Conservation (phyloP, 2,329 filamentous ascomycete species). For the Hymenoscyphus linearis region DNA sequence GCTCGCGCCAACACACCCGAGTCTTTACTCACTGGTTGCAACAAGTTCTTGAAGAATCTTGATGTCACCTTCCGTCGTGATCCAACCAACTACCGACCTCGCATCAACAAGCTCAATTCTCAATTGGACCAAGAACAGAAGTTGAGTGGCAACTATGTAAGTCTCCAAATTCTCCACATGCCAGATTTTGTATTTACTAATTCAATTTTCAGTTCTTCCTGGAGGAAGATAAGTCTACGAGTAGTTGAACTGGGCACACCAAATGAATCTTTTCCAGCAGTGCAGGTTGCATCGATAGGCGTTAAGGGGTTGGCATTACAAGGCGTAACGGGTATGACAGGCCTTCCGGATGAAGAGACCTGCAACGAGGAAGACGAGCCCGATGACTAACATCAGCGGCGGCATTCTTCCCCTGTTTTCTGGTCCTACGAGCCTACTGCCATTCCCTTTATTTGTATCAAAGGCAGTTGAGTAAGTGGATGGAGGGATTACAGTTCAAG, state of each 20-base stretch:
- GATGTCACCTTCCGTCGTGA: constrained; percentile 99
- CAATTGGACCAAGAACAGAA: constrained; percentile 99
- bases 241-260: constrained; percentile 57
- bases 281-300: constrained; percentile 30
- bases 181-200: constrained; percentile 11
- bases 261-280: constrained; percentile 35
- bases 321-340: constrained; percentile 27
- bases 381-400: constrained; percentile 54
- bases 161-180: constrained; percentile 32
- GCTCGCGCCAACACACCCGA: constrained; percentile 86
- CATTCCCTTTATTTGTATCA: constrained; percentile 18
- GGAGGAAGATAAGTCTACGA: constrained; percentile 61
- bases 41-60: constrained; percentile 91
- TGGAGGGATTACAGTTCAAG: constrained; percentile 38
- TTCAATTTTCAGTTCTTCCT: constrained; percentile 73
- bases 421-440: constrained; percentile 32
- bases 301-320: constrained; percentile 29
- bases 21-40: constrained; percentile 87
- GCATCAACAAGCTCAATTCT: constrained; percentile 96
- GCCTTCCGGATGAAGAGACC: constrained; percentile 44
- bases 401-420: constrained; percentile 62
- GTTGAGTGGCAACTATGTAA: constrained; percentile 81
- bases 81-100: constrained; percentile 89
- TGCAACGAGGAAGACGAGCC: constrained; percentile 63
- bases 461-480: constrained; percentile 21